phyloP scores from a whole-genome alignment of 2,329 filamentous ascomycete genomes.

The Epichloe gansuensis region DNA sequence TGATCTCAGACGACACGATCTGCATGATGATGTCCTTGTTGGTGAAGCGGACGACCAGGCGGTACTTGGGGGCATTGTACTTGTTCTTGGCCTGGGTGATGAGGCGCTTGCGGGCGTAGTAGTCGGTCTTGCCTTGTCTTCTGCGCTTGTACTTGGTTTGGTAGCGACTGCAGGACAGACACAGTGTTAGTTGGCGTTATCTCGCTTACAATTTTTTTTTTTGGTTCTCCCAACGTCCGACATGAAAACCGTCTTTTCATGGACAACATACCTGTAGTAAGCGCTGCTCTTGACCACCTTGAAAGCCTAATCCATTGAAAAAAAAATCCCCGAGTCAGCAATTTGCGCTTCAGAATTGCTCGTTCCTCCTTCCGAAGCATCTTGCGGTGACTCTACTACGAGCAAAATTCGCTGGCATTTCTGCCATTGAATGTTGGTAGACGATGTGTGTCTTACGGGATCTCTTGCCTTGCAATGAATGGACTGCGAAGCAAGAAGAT shows the following conservation, averaged over 20 bases:
- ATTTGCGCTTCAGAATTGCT: slow-evolving; percentile 90
- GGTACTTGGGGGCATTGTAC: slow-evolving; percentile 99
- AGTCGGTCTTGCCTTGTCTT: slow-evolving; percentile 95
- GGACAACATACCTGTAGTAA: slow-evolving; percentile 70
- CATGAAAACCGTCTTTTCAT: no score
- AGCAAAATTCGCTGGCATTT: slow-evolving; percentile 28
- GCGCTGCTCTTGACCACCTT: slow-evolving; percentile 93
- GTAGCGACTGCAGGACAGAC: slow-evolving; percentile 57
- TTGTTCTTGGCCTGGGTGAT: slow-evolving; percentile 99
- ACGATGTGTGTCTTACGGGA: not conserved
- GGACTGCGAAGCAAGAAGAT: not conserved
- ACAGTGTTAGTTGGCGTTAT: not conserved
- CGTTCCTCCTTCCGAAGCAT: slow-evolving; percentile 74
- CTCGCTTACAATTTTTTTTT: no score
- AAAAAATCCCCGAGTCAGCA: slow-evolving; percentile 76
- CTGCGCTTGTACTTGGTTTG: slow-evolving; percentile 99
- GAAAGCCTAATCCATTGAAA: slow-evolving; percentile 53
- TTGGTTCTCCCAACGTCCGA: no score
- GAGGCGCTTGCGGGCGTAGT: slow-evolving; percentile 99
- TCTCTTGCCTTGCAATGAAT: not conserved
- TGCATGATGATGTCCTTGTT: slow-evolving; percentile 99
- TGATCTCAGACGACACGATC: slow-evolving; percentile 92
- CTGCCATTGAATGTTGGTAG: slow-evolving; percentile 18
- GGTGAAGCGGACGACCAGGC: slow-evolving; percentile 97
- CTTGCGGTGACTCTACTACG: slow-evolving; percentile 74